A percentile compares a stretch with the other conserved stretches of the same genome.
Conservation (phyloP, 352 stramenopile species). For the Pythium brassicae region DNA sequence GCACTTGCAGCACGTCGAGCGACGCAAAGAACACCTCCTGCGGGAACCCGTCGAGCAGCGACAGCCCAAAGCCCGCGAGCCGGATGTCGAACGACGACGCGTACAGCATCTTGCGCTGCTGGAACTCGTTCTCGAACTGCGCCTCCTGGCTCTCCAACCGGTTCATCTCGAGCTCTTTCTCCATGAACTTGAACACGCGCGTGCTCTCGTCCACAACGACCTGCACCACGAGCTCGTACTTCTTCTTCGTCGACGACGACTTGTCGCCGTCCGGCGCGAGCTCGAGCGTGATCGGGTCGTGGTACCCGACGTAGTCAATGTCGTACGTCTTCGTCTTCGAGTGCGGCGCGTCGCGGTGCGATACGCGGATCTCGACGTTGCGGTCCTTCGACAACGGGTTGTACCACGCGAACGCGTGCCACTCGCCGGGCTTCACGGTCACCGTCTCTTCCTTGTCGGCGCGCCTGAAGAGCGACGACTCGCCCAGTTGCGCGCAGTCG, state of each 20-base stretch:
- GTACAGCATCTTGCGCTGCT: slow-evolving; percentile 76
- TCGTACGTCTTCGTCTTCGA: slow-evolving; percentile 73
- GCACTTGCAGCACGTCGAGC: slow-evolving; percentile 68
- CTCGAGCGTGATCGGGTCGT: slow-evolving; percentile 63
- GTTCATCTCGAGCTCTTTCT: slow-evolving; percentile 75
- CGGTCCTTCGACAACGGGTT: slow-evolving; percentile 83
- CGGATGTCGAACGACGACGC: slow-evolving; percentile 80
- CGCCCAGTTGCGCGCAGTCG: slow-evolving; percentile 65
- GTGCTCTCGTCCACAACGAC: slow-evolving; percentile 77
- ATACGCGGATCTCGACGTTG: slow-evolving; percentile 60
- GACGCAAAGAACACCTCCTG: slow-evolving; percentile 85
- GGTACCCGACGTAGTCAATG: slow-evolving; percentile 77
- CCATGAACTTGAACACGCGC: slow-evolving; percentile 74
- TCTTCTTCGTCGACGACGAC: slow-evolving; percentile 9
- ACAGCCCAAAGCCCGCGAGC: slow-evolving; percentile 72
- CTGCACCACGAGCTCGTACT: slow-evolving; percentile 66
- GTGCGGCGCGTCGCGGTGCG: slow-evolving; percentile 48
- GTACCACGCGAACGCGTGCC: slow-evolving; percentile 82
- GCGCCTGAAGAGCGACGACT: slow-evolving; percentile 61
- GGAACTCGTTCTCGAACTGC: slow-evolving; percentile 63
- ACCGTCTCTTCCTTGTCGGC: slow-evolving; percentile 45
- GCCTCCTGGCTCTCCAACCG: slow-evolving; percentile 62
- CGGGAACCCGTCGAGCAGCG: slow-evolving; percentile 67
- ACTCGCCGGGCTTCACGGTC: slow-evolving; percentile 61
- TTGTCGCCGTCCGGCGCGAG: slow-evolving; percentile 33